phyloP scores from a whole-genome alignment of 1,139 yeast species.

The Sugiyamaella neomexicana region DNA sequence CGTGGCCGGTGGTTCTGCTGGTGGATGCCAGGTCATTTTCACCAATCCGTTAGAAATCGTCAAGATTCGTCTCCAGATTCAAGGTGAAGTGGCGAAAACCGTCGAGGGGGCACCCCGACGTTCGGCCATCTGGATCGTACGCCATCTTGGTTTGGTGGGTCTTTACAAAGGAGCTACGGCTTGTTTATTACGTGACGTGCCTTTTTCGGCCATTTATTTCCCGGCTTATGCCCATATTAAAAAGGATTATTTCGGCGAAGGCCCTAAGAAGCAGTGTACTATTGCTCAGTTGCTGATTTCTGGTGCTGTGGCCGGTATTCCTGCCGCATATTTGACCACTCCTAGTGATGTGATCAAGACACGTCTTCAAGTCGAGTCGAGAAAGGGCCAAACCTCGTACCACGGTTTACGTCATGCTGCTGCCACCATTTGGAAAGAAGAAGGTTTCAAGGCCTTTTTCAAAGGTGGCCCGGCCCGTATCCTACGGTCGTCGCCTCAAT shows the following conservation, averaged over 20 bases:
- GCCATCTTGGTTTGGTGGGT: conserved; percentile 78
- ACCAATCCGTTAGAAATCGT: conserved; percentile 97
- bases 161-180: conserved; percentile 91
- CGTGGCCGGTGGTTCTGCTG: conserved; percentile 89
- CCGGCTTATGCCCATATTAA: conserved; percentile 95
- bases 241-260: conserved; percentile 77
- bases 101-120: conserved; percentile 43
- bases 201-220: conserved; percentile 95
- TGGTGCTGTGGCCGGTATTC: conserved; percentile 98
- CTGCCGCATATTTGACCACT: conserved; percentile 94
- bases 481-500: conserved; percentile 93
- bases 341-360: conserved; percentile 98
- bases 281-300: conserved; percentile 82
- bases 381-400: conserved; percentile 75
- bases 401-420: conserved; percentile 78
- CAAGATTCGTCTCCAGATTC: conserved; percentile 91
- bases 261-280: conserved; percentile 64
- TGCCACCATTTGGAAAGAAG: conserved; percentile 70
- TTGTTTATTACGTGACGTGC: conserved; percentile 91
- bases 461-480: conserved; percentile 97
- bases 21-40: conserved; percentile 94
- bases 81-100: conserved; percentile 61
- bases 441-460: conserved; percentile 79
- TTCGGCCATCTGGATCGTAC: conserved; percentile 72
- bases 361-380: conserved; percentile 83